A percentile compares a stretch with the other conserved stretches of the same genome.
Evolutionary conservation across 352 stramenopile genomes (phyloP).

Genomic region (Phytophthora pini): DNA sequence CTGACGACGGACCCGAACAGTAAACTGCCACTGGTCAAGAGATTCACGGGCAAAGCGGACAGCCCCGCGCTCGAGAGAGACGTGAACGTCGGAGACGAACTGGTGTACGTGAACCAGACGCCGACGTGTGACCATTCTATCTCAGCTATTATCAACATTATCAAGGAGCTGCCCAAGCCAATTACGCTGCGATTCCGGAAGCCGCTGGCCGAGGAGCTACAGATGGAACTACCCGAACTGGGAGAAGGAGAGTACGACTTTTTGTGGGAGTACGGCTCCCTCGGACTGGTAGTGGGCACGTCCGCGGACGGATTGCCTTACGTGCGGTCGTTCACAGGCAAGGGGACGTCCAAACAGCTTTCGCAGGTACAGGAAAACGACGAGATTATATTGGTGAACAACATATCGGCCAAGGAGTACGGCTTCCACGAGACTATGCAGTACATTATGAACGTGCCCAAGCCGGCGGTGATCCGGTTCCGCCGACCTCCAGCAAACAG

Average conservation of each 20-base stretch:
- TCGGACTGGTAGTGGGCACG: slow-evolving; percentile 77
- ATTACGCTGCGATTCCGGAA: slow-evolving; percentile 81
- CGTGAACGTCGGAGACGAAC: slow-evolving; percentile 64
- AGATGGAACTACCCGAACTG: slow-evolving; percentile 59
- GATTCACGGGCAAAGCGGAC: slow-evolving; percentile 70
- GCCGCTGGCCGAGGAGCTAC: slow-evolving; percentile 53
- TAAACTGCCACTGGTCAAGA: slow-evolving; percentile 82
- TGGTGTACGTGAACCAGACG: slow-evolving; percentile 86
- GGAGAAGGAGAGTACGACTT: slow-evolving; percentile 83
- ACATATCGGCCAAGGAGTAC: slow-evolving; percentile 49
- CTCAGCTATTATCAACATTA: slow-evolving; percentile 73
- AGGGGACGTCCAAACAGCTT: slow-evolving; percentile 77
- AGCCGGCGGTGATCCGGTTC: slow-evolving; percentile 82
- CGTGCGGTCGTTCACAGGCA: slow-evolving; percentile 84
- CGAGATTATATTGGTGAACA: slow-evolving; percentile 86
- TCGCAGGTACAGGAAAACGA: slow-evolving; percentile 75
- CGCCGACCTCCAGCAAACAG: slow-evolving; percentile 39
- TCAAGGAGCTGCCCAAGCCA: slow-evolving; percentile 81
- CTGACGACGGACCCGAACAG: slow-evolving; percentile 68
- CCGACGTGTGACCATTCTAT: slow-evolving; percentile 76
- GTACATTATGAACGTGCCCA: slow-evolving; percentile 87
- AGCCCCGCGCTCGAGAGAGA: slow-evolving; percentile 52
- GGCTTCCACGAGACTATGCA: slow-evolving; percentile 85
- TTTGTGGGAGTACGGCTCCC: slow-evolving; percentile 79
- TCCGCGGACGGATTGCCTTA: slow-evolving; percentile 64